Evolutionary conservation across 768 basidiomycete genomes (phyloP).

Genomic region (Pleurotus giganteus): DNA sequence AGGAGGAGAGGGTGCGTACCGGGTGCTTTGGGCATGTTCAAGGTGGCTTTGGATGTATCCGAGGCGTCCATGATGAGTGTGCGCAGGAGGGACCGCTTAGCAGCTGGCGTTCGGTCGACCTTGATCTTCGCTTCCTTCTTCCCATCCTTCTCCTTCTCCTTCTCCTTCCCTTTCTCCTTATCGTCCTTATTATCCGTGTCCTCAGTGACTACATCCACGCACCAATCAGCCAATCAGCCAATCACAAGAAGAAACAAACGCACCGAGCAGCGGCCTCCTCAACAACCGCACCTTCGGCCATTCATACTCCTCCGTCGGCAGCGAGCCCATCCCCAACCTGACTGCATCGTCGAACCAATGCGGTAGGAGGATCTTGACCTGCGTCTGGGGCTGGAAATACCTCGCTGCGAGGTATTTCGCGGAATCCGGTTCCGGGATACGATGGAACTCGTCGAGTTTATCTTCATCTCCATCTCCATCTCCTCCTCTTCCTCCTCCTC

Average conservation of each 20-base stretch:
- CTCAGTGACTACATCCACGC: background rate
- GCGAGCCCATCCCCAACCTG: constrained; percentile 46
- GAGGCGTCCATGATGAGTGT: constrained; percentile 26
- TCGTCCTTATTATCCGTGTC: background rate
- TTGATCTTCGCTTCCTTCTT: constrained; percentile 23
- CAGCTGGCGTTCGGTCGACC: constrained; percentile 22
- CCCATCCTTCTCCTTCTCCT: constrained; percentile 14
- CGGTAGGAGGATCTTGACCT: constrained; percentile 73
- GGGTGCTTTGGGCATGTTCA: background rate
- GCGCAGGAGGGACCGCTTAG: constrained; percentile 19
- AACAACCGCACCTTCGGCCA: constrained; percentile 72
- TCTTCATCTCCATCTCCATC: too few relatives aligned
- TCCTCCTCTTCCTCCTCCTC: too few relatives aligned
- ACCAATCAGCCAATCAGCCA: background rate
- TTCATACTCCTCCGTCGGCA: constrained; percentile 57
- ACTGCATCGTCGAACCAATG: constrained; percentile 91
- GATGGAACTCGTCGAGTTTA: constrained; percentile 79
- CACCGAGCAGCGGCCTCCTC: constrained; percentile 11
- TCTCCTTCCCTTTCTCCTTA: constrained; percentile 18
- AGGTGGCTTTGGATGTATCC: too few relatives aligned
- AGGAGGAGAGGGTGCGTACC: background rate
- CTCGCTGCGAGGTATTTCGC: constrained; percentile 52
- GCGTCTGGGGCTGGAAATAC: constrained; percentile 55
- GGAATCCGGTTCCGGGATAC: constrained; percentile 40
- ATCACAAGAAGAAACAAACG: background rate